A percentile compares a stretch with the other conserved stretches of the same genome.
These are phyloP conservation scores for Euphorbia peplus DNA, from an alignment of 345 rosid species.

Conservation along the genomic window DNA sequence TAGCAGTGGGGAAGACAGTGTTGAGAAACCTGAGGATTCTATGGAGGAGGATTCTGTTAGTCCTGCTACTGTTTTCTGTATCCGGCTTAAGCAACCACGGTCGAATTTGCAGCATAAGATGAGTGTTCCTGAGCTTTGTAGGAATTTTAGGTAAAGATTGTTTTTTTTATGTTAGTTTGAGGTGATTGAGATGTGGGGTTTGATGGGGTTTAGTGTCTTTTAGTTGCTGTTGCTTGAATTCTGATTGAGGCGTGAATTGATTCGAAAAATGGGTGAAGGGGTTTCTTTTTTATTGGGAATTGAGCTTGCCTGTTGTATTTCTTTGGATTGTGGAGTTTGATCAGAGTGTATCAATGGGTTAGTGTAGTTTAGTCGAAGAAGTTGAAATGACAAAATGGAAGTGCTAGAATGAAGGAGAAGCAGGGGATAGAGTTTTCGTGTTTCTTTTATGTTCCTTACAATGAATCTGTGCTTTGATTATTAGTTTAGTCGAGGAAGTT, in stretches of 20 bases:
- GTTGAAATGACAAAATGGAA: neutral
- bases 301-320: neutral
- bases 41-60: constrained; percentile 78
- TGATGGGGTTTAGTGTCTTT: neutral
- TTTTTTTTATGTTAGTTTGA: neutral
- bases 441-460: too few relatives aligned
- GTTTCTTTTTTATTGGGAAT: neutral
- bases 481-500: neutral
- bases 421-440: neutral
- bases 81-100: constrained; percentile 80
- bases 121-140: constrained; percentile 87
- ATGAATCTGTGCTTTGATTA: too few relatives aligned
- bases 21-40: constrained; percentile 39
- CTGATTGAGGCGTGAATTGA: neutral
- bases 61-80: constrained; percentile 86
- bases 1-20: constrained; percentile 31
- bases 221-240: neutral
- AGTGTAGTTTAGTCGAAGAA: neutral
- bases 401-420: neutral
- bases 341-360: neutral
- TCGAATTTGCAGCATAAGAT: constrained; percentile 82
- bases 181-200: neutral
- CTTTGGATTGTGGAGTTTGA: neutral
- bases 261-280: neutral
- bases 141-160: constrained; percentile 67